Evolutionary conservation across 441 rosid species (phyloP), one percentile per base, ranked within the genome.

Genomic region (Jatropha multifida): DNA sequence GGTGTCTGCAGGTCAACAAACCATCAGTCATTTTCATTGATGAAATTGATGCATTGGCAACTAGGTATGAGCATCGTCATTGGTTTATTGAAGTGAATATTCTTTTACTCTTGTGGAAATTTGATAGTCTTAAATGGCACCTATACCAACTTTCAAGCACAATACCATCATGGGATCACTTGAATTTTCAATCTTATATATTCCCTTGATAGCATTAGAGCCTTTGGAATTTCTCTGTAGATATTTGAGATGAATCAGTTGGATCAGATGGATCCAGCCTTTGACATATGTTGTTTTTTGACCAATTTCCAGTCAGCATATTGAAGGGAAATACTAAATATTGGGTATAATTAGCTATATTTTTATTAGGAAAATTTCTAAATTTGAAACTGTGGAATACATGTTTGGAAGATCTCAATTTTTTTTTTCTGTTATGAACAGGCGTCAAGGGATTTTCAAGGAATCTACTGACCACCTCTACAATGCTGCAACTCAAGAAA

Each of bases 11-110:
- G 98, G 95, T 94, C 79, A 94, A 92, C 83, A 94, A 88, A 85
- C 98, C 98, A 62, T 91, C 98, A 2, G 98, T 94, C 72, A 91
- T 94, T 74, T 94, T 94, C 86, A 89, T 94, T 38, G 98, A 94
- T 76, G 97, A 94, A 83, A 94, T 94, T 65, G 98, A 94, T 89
- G 98, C 97, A 32, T 83, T 94, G 74, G 98, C 94, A 63, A 91
- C 98, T 75, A 86, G 98, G 98, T 94, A 88, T 32, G 72, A 17
- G 44, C 56, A 23, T 62, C 59, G 49, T 46, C 72, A 27, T 74
- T 73, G 23, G 74, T 42, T 42, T 63, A 1, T 61, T 76, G 69
- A 60, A 55, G 27, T 49, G 49, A 70, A 66, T 60, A 6, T 55
- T 71, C 41, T 69, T 68, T 17, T 40, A 23, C 15, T 27, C 41